Evolutionary conservation across 768 basidiomycete species (phyloP), one percentile per base, ranked within the genome.

Genomic region (Podaxis pistillaris): DNA sequence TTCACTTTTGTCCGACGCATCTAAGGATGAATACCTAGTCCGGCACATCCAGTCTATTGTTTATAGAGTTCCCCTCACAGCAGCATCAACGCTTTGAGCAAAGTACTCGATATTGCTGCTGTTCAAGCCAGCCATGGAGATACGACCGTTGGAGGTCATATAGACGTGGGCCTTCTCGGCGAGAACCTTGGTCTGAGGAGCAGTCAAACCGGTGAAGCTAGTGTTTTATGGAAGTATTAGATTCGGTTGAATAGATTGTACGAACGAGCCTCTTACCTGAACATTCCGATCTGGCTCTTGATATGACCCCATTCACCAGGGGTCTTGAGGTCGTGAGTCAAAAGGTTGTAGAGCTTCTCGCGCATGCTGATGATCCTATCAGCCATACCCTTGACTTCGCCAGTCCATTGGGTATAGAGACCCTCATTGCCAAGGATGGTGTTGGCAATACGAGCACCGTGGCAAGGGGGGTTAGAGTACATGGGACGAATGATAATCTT

Each of bases 401-500:
- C 74, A 74, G 94, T 88, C 94, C 97, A 99, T 71, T 96, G 87
- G 41, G 81, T 68, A 74, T 96, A 93, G 54, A 98, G 82, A 56
- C 83, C 83, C 12, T 81, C 71, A 69, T 89, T 85, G 62, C 86
- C 85, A 51, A 99, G 79, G 66, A 99, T 96, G 44, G 91, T 83
- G 71, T 82, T 87, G 63, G 92, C 94, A 69, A 97, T 89, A 52
- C 90, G 84, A 41, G 95, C 93, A 66, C 94, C 94, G 70, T 94
- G 91, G 37, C 91, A 72, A 17, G 96, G 97, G 63, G 97, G 96
- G 83, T 98, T 99, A 58, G 96, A 98, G 81, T 98, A 98, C 87
- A 98, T 89, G 46, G 95, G 94, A 12, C 97, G 89, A 67, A 97
- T 89, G 64, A 98, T 78, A 65, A 98, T 97, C 81, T 96, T 95